A percentile compares a stretch with the other conserved stretches of the same genome.
These are phyloP conservation scores for Pulveroboletus sp. DNA, from an alignment of 768 basidiomycete species.

Conservation along the genomic window DNA sequence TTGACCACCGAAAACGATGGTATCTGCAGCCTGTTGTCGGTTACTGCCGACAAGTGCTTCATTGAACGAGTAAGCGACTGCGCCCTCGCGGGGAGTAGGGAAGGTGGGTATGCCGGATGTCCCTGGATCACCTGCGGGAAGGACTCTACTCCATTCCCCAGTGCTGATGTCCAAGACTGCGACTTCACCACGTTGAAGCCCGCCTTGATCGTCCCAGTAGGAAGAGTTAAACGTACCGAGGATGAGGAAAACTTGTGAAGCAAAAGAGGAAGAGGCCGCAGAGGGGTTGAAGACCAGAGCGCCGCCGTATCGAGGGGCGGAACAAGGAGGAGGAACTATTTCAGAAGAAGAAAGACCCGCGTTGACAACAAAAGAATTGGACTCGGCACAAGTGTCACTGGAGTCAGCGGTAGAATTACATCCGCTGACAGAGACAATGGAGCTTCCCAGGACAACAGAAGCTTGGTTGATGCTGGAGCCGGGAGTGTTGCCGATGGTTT, in stretches of 20 bases:
- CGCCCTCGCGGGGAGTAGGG: conserved; percentile 69
- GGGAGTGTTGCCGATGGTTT: conserved; percentile 36
- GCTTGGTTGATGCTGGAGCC: conserved; percentile 42
- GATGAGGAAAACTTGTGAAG: conserved; percentile 62
- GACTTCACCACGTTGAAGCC: conserved; percentile 65
- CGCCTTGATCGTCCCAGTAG: conserved; percentile 62
- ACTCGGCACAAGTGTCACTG: conserved; percentile 51
- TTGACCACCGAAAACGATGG: conserved; percentile 74
- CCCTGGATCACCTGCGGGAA: conserved; percentile 72
- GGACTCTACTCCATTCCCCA: conserved; percentile 64
- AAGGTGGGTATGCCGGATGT: conserved; percentile 40
- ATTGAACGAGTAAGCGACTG: conserved; percentile 54
- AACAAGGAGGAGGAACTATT: conserved; percentile 46
- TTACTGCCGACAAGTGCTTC: conserved; percentile 53
- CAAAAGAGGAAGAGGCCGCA: conserved; percentile 46
- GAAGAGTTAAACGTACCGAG: conserved; percentile 63
- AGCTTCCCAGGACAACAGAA: conserved; percentile 50
- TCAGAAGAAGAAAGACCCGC: conserved; percentile 23
- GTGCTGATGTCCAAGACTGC: conserved; percentile 59
- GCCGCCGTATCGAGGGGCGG: conserved; percentile 61
- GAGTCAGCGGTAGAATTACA: conserved; percentile 44
- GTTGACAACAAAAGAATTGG: conserved; percentile 52
- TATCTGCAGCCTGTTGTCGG: conserved; percentile 52
- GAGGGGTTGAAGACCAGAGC: conserved; percentile 52
- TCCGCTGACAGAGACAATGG: conserved; percentile 56